phyloP scores from a whole-genome alignment of 2,329 filamentous ascomycete species.

The Monosporascus sp. region DNA sequence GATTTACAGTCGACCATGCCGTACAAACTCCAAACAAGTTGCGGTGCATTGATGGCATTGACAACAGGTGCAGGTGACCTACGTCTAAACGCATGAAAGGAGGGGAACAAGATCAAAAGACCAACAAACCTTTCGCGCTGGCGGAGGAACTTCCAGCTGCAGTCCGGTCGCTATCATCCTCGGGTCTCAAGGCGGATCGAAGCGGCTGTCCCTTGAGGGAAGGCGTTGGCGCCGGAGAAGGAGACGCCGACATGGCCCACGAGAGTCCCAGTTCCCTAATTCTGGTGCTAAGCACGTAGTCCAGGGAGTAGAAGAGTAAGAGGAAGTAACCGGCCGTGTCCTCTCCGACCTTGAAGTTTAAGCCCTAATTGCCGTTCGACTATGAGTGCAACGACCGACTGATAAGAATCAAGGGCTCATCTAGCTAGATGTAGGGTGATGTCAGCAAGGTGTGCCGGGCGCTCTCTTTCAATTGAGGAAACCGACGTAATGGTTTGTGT shows the following conservation, averaged over 20 bases:
- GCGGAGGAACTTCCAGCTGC: conserved; percentile 14
- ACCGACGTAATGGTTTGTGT: neutral
- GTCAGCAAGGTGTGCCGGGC: neutral
- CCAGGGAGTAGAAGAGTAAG: conserved; percentile 1
- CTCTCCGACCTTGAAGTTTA: neutral
- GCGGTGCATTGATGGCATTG: neutral
- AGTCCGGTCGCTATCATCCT: conserved; percentile 23
- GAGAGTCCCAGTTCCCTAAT: neutral
- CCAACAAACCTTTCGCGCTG: conserved; percentile 22
- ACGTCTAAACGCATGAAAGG: neutral
- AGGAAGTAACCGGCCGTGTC: neutral
- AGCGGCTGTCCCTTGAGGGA: conserved; percentile 20
- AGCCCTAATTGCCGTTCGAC: neutral
- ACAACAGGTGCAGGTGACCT: neutral
- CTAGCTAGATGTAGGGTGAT: neutral
- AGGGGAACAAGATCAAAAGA: conserved; percentile 4
- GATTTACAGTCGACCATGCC: neutral
- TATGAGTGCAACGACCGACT: neutral
- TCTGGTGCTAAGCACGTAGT: no score
- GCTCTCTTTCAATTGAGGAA: neutral
- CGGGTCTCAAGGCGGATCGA: conserved; percentile 26
- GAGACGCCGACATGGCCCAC: conserved; percentile 14
- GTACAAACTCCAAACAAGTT: neutral
- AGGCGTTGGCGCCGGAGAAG: conserved; percentile 16
- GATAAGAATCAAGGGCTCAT: conserved; percentile 1